Base-by-base conservation (phyloP, 768 basidiomycete genomes). In the Tricholoma hemisulphureum region DNA sequence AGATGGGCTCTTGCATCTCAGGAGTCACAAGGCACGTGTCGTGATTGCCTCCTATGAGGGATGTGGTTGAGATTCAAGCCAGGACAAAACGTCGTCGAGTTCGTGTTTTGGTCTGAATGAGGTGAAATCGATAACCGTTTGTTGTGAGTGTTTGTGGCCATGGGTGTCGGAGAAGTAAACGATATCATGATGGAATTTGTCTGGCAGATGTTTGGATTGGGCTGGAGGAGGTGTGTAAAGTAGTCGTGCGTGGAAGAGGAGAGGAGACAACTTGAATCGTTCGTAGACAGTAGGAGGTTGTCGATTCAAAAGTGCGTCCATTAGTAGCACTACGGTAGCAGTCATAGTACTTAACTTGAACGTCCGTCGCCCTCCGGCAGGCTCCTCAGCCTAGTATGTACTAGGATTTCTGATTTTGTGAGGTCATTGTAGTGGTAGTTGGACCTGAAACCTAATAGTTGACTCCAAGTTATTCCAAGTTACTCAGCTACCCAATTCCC, bases 31-130 rank as follows among this genome's bases (percentile, higher is more conserved):
- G 70, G 10, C 57, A 52, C 2, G 28, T n/a, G 50, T 80, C 78
- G 63, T 78, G 79, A 57, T 80, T 79, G 2, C 79, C 80, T 7
- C 73, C 79, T 31, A 80, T 72, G 58, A 77, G 70, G 62, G 68
- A 53, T 81, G 74, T 23, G 77, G 70, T 23, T 71, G 72, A 11
- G 50, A 55, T n/a, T 50, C 32, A 35, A 70, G 53, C 61, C 63
- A 75, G 7, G 59, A 49, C 2, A 79, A 66, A 14, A 65, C 66
- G 10, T 58, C 56, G 32, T 61, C 53, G 14, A 77, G 64, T 53
- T 78, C 73, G 24, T 59, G n/a, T 10, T 52, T 48, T 16, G 73
- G 71, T 2, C 78, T 73, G 3, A 70, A 72, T 20, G 72, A 62
- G 8, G 77, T 76, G 31, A 78, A 69, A 58, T 78, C 73, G 10